Evolutionary conservation across 805 yeast species (phyloP).

Genomic region (Brettanomyces sp.): DNA sequence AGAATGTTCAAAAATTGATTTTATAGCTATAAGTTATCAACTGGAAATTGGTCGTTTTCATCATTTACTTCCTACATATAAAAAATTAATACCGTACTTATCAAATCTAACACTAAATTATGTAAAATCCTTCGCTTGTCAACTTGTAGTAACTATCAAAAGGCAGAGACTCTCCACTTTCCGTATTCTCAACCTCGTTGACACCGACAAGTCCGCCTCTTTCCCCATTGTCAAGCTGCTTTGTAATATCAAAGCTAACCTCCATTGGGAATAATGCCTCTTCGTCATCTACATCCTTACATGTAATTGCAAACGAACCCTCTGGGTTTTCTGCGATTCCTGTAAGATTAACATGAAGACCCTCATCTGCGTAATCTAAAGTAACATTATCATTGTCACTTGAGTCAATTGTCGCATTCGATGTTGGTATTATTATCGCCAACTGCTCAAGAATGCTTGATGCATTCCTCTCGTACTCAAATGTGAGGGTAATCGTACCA

Average conservation of each 20-base stretch:
- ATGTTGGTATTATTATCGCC: conserved; percentile 54
- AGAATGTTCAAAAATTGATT: too few species aligned
- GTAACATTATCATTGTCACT: conserved; percentile 48
- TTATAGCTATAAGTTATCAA: too few species aligned
- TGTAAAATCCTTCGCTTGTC: conserved; percentile 46
- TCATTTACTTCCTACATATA: too few species aligned
- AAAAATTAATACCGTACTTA: too few species aligned
- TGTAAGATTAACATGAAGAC: conserved; percentile 57
- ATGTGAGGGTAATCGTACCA: conserved; percentile 60
- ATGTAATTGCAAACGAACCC: conserved; percentile 73
- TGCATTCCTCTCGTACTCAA: conserved; percentile 74
- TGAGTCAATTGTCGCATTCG: conserved; percentile 42
- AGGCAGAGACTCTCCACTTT: conserved; percentile 41
- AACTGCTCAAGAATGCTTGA: conserved; percentile 44
- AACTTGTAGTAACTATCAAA: conserved; percentile 56
- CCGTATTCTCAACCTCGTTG: conserved; percentile 49
- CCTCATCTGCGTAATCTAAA: conserved; percentile 55
- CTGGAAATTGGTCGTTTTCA: too few species aligned
- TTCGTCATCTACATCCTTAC: conserved; percentile 61
- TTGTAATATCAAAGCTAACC: conserved; percentile 45
- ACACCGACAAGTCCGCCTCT: conserved; percentile 56
- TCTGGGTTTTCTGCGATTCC: conserved; percentile 37
- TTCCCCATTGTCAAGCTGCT: conserved; percentile 13
- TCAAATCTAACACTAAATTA: conserved; percentile 27
- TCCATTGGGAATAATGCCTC: conserved; percentile 85